These are phyloP conservation scores for Isatis lusitanica DNA, from an alignment of 441 rosid genomes.

Conservation along the genomic window DNA sequence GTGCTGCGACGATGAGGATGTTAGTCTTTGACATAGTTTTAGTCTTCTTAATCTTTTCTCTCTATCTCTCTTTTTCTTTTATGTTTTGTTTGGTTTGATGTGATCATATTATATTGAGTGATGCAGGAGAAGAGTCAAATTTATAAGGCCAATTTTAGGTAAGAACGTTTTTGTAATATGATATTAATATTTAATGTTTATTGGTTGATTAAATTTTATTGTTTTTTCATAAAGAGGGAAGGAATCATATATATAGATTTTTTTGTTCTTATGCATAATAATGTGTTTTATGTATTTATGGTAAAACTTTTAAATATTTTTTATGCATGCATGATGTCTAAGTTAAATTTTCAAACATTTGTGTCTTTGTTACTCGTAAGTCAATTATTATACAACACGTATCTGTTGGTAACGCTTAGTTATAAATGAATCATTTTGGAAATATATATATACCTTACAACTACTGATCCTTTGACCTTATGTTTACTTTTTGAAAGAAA, in stretches of 20 bases:
- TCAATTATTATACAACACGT: background rate
- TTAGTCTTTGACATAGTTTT: slow-evolving; percentile 20
- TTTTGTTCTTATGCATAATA: background rate
- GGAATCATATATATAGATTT: background rate
- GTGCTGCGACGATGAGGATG: background rate
- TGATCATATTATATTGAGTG: background rate
- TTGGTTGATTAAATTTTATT: background rate
- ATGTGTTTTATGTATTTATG: background rate
- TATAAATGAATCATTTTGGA: background rate
- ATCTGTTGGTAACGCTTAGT: background rate
- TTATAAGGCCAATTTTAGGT: background rate
- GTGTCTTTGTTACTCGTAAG: background rate
- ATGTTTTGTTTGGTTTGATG: background rate
- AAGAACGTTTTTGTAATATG: background rate
- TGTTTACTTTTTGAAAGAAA: background rate
- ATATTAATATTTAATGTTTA: background rate
- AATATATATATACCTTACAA: background rate
- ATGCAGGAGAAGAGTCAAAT: background rate
- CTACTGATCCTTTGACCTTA: background rate
- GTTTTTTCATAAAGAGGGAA: background rate
- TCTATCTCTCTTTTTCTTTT: background rate
- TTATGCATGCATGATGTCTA: background rate
- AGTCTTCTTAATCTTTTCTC: background rate
- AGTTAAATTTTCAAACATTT: background rate
- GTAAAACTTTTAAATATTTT: background rate